phyloP scores from a whole-genome alignment of 768 basidiomycete genomes.

The Tephrocybe rancida region DNA sequence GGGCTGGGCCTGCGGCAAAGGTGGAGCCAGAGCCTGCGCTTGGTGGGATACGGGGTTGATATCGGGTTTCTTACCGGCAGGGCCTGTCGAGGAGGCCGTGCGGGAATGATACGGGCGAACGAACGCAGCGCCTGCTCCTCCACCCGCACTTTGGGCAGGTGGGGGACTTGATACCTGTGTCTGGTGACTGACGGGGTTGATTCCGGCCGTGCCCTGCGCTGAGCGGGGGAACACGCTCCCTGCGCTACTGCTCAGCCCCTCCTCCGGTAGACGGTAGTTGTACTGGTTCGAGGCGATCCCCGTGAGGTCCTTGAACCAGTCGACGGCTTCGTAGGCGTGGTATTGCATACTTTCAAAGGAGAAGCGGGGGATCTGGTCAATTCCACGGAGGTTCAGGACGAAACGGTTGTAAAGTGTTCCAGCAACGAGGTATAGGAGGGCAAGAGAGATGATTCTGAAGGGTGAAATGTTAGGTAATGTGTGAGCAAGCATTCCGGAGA shows the following conservation, averaged over 20 bases:
- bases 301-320: constrained; percentile 44
- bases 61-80: constrained; percentile 18
- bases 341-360: constrained; percentile 53
- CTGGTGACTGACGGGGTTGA: constrained; percentile 43
- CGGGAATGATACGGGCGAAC: constrained; percentile 28
- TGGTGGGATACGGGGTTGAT: constrained; percentile 49
- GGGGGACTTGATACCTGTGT: constrained; percentile 17
- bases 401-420: constrained; percentile 80
- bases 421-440: constrained; percentile 66
- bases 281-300: constrained; percentile 22
- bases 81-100: constrained; percentile 8
- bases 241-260: background rate
- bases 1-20: background rate
- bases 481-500: background rate
- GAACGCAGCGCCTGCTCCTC: constrained; percentile 24
- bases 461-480: background rate
- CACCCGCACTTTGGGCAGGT: background rate
- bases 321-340: constrained; percentile 42
- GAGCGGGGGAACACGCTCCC: constrained; percentile 3
- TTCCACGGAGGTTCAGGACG: constrained; percentile 69
- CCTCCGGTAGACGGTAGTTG: constrained; percentile 14
- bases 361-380: constrained; percentile 74
- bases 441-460: constrained; percentile 52
- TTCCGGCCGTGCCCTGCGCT: constrained; percentile 4
- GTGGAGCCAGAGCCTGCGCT: constrained; percentile 30